phyloP scores from a whole-genome alignment of 2,329 filamentous ascomycete genomes.

The Zarea fungicola region DNA sequence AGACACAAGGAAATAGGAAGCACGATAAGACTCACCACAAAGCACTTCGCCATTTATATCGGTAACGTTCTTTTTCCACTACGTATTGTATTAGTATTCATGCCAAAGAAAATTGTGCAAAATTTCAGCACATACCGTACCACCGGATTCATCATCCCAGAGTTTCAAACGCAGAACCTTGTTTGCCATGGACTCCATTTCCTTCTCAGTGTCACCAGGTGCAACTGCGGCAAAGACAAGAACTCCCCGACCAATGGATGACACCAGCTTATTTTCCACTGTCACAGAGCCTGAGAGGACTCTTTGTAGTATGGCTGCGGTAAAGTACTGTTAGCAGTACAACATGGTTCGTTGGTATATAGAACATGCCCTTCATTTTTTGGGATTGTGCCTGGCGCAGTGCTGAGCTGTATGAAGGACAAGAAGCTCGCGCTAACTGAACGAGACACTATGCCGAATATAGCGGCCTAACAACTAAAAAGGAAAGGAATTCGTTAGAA shows the following conservation, averaged over 20 bases:
- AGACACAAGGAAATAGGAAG: constrained; percentile 3
- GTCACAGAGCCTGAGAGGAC: constrained; percentile 94
- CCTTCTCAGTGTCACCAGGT: constrained; percentile 83
- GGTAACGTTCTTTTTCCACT: constrained; percentile 89
- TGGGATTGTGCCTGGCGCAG: neutral
- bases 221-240: constrained; percentile 89
- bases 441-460: neutral
- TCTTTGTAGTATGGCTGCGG: constrained; percentile 79
- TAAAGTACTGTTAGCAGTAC: constrained; percentile 16
- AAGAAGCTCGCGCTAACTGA: neutral
- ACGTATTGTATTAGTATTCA: constrained; percentile 13
- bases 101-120: constrained; percentile 13
- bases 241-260: constrained; percentile 83
- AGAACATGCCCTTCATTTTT: constrained; percentile 8
- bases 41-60: constrained; percentile 89
- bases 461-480: neutral
- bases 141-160: constrained; percentile 78
- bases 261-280: constrained; percentile 84
- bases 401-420: no score
- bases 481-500: no score
- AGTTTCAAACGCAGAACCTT: constrained; percentile 88
- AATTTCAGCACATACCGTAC: constrained; percentile 45
- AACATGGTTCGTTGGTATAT: neutral
- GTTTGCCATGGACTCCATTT: constrained; percentile 74
- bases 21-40: constrained; percentile 61